Percentiles rank a stretch among this genome's conserved stretches.
phyloP scores from a whole-genome alignment of 2,329 filamentous ascomycete genomes.

The Keithomyces neogunnii region DNA sequence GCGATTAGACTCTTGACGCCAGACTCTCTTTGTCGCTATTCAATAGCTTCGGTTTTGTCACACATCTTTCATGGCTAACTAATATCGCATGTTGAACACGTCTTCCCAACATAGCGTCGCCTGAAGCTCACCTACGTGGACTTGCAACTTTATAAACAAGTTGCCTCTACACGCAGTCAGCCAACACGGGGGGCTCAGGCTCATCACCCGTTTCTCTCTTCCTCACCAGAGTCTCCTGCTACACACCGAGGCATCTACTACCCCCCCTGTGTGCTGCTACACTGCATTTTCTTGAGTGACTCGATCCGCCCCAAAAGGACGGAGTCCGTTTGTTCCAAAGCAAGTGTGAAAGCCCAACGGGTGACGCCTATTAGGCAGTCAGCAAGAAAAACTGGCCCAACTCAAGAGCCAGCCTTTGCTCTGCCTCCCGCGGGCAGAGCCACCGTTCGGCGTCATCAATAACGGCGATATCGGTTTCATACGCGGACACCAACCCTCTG shows the following conservation, averaged over 20 bases:
- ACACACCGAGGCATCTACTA: conserved; percentile 3
- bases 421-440: conserved; percentile 34
- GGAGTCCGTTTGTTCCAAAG: conserved; percentile 1
- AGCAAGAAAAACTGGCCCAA: conserved; percentile 30
- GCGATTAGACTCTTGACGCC: neutral
- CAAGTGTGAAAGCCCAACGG: conserved; percentile 3
- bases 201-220: neutral
- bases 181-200: no score
- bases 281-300: conserved; percentile 11
- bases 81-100: no score
- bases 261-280: conserved; percentile 10
- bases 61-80: no score
- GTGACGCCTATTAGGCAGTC: conserved; percentile 14
- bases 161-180: no score
- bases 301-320: conserved; percentile 2
- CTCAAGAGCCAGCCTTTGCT: conserved; percentile 31
- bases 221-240: neutral
- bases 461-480: conserved; percentile 19
- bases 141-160: no score
- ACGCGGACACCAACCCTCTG: conserved; percentile 20
- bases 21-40: no score
- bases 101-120: no score
- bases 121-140: no score
- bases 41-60: no score
- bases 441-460: conserved; percentile 20